phyloP scores from a whole-genome alignment of 306 rosid genomes.

The Fagus sylvatica region DNA sequence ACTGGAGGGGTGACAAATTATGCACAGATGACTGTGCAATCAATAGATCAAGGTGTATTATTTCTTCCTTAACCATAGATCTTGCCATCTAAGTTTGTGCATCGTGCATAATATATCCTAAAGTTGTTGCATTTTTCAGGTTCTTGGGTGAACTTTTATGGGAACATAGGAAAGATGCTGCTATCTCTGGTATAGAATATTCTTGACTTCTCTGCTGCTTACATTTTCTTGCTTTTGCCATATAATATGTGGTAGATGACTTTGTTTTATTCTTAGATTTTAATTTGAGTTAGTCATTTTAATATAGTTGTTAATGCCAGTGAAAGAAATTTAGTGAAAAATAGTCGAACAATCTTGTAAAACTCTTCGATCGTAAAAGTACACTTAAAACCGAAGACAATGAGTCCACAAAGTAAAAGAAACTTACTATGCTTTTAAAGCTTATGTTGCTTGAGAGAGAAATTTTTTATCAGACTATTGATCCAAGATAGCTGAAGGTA shows the following conservation, averaged over 20 bases:
- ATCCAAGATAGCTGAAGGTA: no score
- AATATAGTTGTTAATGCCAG: background rate
- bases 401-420: background rate
- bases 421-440: background rate
- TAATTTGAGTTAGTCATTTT: background rate
- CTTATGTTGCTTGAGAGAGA: background rate
- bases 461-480: no score
- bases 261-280: background rate
- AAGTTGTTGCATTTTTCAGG: constrained; percentile 32
- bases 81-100: constrained; percentile 2
- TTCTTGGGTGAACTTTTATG: constrained; percentile 75
- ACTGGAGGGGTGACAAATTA: constrained; percentile 61
- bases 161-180: constrained; percentile 71
- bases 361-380: background rate
- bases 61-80: constrained; percentile 10
- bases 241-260: background rate
- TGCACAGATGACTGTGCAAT: constrained; percentile 71
- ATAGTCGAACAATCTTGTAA: background rate
- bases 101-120: constrained; percentile 4
- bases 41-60: constrained; percentile 72
- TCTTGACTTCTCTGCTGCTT: background rate
- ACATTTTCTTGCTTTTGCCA: background rate
- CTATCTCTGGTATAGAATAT: constrained; percentile 57
- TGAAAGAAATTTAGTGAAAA: background rate
- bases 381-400: background rate